Base-by-base conservation (phyloP, 2,329 filamentous ascomycete genomes). In the Penicillium psychrosexuale region DNA sequence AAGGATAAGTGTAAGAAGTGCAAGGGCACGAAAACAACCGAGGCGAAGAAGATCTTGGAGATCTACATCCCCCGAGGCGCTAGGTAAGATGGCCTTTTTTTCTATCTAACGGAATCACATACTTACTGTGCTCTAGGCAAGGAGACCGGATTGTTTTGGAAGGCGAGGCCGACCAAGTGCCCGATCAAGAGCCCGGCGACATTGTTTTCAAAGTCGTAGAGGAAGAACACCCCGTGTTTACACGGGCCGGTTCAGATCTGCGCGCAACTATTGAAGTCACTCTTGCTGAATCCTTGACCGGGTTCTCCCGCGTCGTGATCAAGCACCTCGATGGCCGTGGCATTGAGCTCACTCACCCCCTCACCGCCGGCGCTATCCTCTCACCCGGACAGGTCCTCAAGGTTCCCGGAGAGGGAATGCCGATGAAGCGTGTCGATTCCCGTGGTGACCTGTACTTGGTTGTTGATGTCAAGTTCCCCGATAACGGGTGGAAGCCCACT, bases 1-100 rank as follows among this genome's bases (percentile, higher is more conserved):
- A 97, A 97, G 80, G 94, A 99, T 69, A 90, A 91, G 71, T 99
- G 94, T 81, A 96, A 96, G 82, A 97, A 94, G 80, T 99, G 94
- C 84, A 97, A 97, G 78, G 94, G 94, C 68, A 90, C 89, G 74
- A 84, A 90, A 59, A 91, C 90, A 13, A 85, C 86, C 42, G 88
- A 91, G 67, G 89, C 94, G 75, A 94, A 90, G 75, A 99, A 97
- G 78, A 89, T 93, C 3, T 80, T 99, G 57, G 94, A 99, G 77
- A 87, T 99, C 49, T 97, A 97, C 77, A 96, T 99, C 57, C 91
- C 93, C 9, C 85, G 89, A 49, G 93, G 93, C 44, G 88, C 89
- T 37, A 84, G 84, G 79, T 87, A 66, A 53, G 75, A 63, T 9
- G 13, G 12, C 2, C 17, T 28, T 40, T 48, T 28, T 38, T 36